phyloP scores from a whole-genome alignment of 192 early-diverging fungal species.

The Phycomyces nitens region DNA sequence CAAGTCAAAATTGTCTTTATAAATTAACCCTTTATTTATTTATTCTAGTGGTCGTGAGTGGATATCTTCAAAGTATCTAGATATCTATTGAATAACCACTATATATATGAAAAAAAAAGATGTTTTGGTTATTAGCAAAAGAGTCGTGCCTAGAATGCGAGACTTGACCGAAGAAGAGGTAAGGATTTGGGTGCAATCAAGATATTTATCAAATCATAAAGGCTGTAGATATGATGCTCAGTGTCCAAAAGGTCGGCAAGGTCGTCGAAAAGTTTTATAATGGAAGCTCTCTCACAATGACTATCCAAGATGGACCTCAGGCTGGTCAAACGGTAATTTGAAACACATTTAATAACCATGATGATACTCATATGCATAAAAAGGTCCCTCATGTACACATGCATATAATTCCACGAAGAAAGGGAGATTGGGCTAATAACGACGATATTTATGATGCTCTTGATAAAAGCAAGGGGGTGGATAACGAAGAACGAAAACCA shows the following conservation, averaged over 20 bases:
- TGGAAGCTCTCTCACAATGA: constrained; percentile 72
- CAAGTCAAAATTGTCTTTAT: too few relatives aligned
- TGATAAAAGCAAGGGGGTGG: constrained; percentile 51
- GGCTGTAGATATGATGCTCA: constrained; percentile 71
- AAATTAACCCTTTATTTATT: too few relatives aligned
- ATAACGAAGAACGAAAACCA: constrained; percentile 69
- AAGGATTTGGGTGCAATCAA: not conserved
- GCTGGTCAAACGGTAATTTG: constrained; percentile 36
- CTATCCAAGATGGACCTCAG: constrained; percentile 48
- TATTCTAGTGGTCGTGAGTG: constrained; percentile 30
- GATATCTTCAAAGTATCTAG: too few relatives aligned
- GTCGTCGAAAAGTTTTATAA: constrained; percentile 71
- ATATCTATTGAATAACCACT: too few relatives aligned
- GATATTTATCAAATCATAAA: not conserved
- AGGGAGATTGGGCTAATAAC: constrained; percentile 79
- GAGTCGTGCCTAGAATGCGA: constrained; percentile 65
- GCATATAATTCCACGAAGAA: constrained; percentile 82
- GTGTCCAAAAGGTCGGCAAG: constrained; percentile 71
- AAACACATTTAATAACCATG: too few relatives aligned
- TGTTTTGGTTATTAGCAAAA: constrained; percentile 75
- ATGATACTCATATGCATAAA: constrained; percentile 30
- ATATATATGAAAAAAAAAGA: too few relatives aligned
- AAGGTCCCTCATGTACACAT: constrained; percentile 90
- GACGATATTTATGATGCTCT: constrained; percentile 87
- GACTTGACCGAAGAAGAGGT: constrained; percentile 80